phyloP scores from a whole-genome alignment of 352 stramenopile species.

The Phytophthora hibernalis region DNA sequence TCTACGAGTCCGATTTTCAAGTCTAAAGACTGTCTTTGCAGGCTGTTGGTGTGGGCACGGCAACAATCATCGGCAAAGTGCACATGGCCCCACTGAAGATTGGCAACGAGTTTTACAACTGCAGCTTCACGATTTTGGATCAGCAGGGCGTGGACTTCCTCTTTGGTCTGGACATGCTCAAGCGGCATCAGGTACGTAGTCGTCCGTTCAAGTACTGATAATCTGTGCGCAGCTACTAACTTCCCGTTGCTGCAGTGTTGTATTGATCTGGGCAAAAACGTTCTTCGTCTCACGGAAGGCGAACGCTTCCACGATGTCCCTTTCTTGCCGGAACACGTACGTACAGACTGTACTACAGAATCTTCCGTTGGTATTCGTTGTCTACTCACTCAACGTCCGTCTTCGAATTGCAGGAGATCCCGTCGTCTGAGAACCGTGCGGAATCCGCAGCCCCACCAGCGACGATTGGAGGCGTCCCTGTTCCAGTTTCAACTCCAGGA shows the following conservation, averaged over 20 bases:
- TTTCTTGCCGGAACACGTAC: constrained; percentile 89
- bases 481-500: constrained; percentile 37
- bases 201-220: neutral
- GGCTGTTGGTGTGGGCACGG: constrained; percentile 95
- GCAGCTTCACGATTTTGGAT: constrained; percentile 95
- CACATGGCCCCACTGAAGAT: constrained; percentile 94
- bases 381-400: constrained; percentile 3
- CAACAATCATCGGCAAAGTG: constrained; percentile 96
- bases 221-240: neutral
- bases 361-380: neutral
- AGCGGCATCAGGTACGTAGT: constrained; percentile 89
- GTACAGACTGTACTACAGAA: too few species aligned
- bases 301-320: constrained; percentile 75
- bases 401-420: constrained; percentile 63
- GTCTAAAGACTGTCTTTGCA: constrained; percentile 34
- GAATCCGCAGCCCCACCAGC: constrained; percentile 32
- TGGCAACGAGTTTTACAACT: constrained; percentile 91
- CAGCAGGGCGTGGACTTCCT: constrained; percentile 97
- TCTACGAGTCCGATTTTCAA: neutral
- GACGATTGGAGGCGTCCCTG: constrained; percentile 34
- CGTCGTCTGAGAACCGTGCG: constrained; percentile 57
- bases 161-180: constrained; percentile 99
- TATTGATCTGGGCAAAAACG: constrained; percentile 96
- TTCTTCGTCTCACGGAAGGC: constrained; percentile 83
- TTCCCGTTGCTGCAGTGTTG: constrained; percentile 69